Percentiles rank a stretch among this genome's conserved stretches.
Evolutionary conservation across 2,329 filamentous ascomycete species (phyloP).

Genomic region (Pseudogymnoascus sp.): DNA sequence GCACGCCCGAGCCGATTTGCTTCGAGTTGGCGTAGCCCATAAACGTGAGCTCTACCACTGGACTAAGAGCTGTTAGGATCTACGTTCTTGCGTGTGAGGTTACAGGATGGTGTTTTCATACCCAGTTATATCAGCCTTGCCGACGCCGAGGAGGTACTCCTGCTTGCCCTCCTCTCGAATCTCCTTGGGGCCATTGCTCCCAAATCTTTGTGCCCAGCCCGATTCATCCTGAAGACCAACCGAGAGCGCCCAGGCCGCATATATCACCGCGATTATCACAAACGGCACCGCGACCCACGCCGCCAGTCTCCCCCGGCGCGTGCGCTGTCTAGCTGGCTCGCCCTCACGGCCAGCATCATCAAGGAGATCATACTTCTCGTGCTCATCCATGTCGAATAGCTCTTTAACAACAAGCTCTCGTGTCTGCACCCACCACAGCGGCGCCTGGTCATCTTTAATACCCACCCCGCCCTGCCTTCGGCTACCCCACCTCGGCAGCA

Average conservation of each 20-base stretch:
- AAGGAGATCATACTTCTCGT: constrained; percentile 2
- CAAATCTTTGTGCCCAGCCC: background rate
- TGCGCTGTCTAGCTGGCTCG: background rate
- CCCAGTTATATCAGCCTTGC: constrained; percentile 67
- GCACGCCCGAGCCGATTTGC: constrained; percentile 73
- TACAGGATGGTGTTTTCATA: constrained; percentile 25
- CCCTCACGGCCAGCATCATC: background rate
- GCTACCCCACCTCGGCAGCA: constrained; percentile 5
- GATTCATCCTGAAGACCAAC: background rate
- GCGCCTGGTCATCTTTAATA: constrained; percentile 8
- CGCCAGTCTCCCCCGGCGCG: background rate
- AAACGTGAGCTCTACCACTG: constrained; percentile 82
- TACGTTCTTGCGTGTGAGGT: background rate
- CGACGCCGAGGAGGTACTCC: constrained; percentile 56
- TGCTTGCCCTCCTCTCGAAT: constrained; percentile 15
- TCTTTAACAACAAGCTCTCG: constrained; percentile 2
- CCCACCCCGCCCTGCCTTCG: constrained; percentile 5
- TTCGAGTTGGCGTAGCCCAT: constrained; percentile 86
- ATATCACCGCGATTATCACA: background rate
- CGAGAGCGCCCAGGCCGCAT: constrained; percentile 6
- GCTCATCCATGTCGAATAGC: constrained; percentile 6
- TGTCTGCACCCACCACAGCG: constrained; percentile 3
- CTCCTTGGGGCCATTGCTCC: background rate
- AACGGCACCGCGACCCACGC: background rate
- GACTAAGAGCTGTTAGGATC: constrained; percentile 35